phyloP scores from a whole-genome alignment of 1,139 yeast genomes.

The Suhomyces wounanorum region DNA sequence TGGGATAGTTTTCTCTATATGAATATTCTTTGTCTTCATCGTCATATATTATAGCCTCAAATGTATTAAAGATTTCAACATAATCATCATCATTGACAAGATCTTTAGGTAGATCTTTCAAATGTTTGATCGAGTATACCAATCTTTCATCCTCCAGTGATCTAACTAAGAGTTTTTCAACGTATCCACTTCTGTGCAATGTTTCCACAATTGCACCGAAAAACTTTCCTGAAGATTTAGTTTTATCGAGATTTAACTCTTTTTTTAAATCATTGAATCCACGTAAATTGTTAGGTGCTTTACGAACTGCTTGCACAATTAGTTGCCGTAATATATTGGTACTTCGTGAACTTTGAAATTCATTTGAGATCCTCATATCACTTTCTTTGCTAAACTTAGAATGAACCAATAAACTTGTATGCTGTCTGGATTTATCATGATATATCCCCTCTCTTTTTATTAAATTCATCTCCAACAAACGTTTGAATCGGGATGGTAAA shows the following conservation, averaged over 20 bases:
- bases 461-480: slow-evolving; percentile 50
- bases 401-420: slow-evolving; percentile 52
- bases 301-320: slow-evolving; percentile 57
- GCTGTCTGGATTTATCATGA: slow-evolving; percentile 44
- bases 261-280: slow-evolving; percentile 64
- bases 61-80: slow-evolving; percentile 17
- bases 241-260: slow-evolving; percentile 58
- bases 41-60: slow-evolving; percentile 20
- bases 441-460: slow-evolving; percentile 45
- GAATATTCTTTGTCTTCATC: slow-evolving; percentile 16
- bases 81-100: slow-evolving; percentile 28
- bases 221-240: slow-evolving; percentile 44
- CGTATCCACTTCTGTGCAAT: slow-evolving; percentile 53
- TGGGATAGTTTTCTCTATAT: slow-evolving; percentile 21
- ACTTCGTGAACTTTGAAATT: slow-evolving; percentile 32
- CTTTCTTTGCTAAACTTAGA: slow-evolving; percentile 36
- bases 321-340: slow-evolving; percentile 30
- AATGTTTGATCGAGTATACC: slow-evolving; percentile 60
- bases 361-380: slow-evolving; percentile 6
- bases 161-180: slow-evolving; percentile 60
- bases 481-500: slow-evolving; percentile 60
- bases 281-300: slow-evolving; percentile 69
- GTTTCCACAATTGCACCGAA: slow-evolving; percentile 55
- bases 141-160: slow-evolving; percentile 47
- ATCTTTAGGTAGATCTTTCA: slow-evolving; percentile 52